These are phyloP conservation scores for Neurospora terricola DNA, from an alignment of 495 filamentous ascomycete species.

Conservation along the genomic window DNA sequence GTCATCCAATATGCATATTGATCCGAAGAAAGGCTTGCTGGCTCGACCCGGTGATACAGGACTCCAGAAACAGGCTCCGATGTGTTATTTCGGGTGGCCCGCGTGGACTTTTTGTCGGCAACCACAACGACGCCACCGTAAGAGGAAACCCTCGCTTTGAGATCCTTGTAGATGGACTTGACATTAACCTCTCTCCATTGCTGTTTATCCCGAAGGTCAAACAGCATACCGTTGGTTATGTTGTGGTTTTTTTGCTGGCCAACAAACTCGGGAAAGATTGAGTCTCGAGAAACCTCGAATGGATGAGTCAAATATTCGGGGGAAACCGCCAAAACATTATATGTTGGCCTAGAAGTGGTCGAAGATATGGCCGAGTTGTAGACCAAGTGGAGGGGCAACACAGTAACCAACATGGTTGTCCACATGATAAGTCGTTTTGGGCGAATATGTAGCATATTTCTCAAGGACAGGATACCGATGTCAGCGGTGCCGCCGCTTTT, in stretches of 20 bases:
- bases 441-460: not conserved
- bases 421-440: not conserved
- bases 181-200: no score
- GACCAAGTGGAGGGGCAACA: not conserved
- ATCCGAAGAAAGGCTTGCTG: not conserved
- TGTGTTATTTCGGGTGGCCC: not conserved
- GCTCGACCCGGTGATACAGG: not conserved
- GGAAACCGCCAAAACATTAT: not conserved
- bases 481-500: not conserved
- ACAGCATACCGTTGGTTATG: no score
- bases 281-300: no score
- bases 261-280: no score
- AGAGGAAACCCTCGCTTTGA: not conserved
- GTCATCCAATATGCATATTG: not conserved
- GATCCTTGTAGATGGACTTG: no score
- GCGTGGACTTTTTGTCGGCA: not conserved
- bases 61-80: not conserved
- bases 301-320: no score
- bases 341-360: not conserved
- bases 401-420: not conserved
- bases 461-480: not conserved
- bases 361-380: not conserved
- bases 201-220: no score
- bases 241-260: no score
- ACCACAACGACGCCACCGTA: not conserved